Evolutionary conservation across 805 yeast species (phyloP).

Genomic region (Ogataea philodendri): DNA sequence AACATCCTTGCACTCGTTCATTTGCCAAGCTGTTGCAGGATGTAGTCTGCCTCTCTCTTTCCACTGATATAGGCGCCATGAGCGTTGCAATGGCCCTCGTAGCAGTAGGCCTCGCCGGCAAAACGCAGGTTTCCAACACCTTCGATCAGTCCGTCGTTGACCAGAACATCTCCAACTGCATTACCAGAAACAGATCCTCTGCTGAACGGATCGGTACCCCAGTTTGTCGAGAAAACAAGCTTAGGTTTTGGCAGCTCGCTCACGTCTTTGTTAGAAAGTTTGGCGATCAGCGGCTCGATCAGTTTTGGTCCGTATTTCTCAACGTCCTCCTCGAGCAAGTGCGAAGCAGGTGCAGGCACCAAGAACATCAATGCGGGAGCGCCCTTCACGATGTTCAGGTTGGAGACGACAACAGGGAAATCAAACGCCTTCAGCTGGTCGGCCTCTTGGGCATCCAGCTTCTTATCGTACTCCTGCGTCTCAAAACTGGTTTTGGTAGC

Average conservation of each 20-base stretch:
- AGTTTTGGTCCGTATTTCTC: constrained; percentile 40
- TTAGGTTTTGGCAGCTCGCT: constrained; percentile 28
- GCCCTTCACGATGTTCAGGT: constrained; percentile 25
- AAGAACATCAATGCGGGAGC: constrained; percentile 43
- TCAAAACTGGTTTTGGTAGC: constrained; percentile 8
- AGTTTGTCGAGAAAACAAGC: constrained; percentile 34
- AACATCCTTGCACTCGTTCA: constrained; percentile 4
- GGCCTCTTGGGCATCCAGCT: constrained; percentile 6
- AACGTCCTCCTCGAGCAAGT: constrained; percentile 42
- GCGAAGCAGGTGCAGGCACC: constrained; percentile 48
- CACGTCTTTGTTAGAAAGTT: constrained; percentile 24
- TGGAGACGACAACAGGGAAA: constrained; percentile 31
- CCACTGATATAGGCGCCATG: constrained; percentile 58
- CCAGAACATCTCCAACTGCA: constrained; percentile 41
- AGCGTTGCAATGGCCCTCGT: constrained; percentile 53
- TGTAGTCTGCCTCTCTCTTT: constrained; percentile 39
- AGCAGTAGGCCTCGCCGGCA: constrained; percentile 54
- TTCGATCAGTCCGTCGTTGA: constrained; percentile 30
- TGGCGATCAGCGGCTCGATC: constrained; percentile 41
- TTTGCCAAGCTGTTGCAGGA: constrained; percentile 6
- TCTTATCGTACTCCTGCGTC: constrained; percentile 17
- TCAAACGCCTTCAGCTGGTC: constrained; percentile 25
- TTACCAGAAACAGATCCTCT: constrained; percentile 49
- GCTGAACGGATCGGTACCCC: constrained; percentile 50
- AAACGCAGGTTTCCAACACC: constrained; percentile 42